Evolutionary conservation across 2,329 filamentous ascomycete genomes (phyloP).

Genomic region (Verticillium klebahnii): DNA sequence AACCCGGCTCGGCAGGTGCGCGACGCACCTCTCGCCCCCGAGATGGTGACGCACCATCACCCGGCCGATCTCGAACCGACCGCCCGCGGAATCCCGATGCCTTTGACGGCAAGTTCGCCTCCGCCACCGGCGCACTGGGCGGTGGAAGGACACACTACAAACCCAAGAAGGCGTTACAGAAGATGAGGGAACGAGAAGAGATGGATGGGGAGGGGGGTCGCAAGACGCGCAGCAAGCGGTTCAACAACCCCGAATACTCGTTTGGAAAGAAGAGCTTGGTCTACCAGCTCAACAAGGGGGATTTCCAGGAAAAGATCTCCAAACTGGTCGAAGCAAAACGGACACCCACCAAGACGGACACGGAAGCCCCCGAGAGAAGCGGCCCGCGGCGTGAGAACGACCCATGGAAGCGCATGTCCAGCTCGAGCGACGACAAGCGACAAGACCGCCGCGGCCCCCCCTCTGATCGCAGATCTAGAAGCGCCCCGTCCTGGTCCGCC

Average conservation of each 20-base stretch:
- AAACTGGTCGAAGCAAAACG: constrained; percentile 10
- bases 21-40: neutral
- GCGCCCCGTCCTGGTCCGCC: neutral
- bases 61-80: neutral
- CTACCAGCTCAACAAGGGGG: constrained; percentile 46
- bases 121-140: neutral
- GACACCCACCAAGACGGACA: neutral
- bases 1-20: neutral
- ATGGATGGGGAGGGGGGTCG: constrained; percentile 28
- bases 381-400: neutral
- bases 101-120: neutral
- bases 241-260: constrained; percentile 40
- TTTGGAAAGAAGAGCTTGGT: constrained; percentile 55
- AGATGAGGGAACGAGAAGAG: constrained; percentile 27
- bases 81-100: neutral
- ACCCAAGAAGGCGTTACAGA: constrained; percentile 48
- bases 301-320: constrained; percentile 24
- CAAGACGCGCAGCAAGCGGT: constrained; percentile 45
- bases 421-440: neutral
- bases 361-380: neutral
- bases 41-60: neutral
- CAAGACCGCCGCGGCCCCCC: neutral
- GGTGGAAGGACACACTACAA: constrained; percentile 26
- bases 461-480: neutral
- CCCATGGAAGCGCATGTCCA: neutral